These are phyloP conservation scores for Tilletia indica DNA, from an alignment of 1,284 basidiomycete genomes.

Conservation along the genomic window DNA sequence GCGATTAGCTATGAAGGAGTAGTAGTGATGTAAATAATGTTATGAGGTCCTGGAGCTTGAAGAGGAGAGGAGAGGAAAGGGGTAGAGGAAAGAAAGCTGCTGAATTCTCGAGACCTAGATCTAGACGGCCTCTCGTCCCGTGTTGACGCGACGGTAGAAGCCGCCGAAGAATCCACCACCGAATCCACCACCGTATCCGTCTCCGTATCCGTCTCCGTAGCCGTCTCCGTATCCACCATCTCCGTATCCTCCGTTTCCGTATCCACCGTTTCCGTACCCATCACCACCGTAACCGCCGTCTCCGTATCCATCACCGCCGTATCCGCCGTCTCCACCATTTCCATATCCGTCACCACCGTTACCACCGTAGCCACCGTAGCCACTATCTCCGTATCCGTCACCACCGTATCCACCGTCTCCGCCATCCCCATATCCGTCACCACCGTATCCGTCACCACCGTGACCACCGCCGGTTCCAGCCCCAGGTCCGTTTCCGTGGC, in stretches of 20 bases:
- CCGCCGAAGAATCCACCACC: neutral
- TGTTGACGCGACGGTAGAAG: neutral
- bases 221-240: neutral
- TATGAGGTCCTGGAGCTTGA: no score
- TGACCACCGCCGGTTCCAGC: neutral
- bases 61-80: no score
- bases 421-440: neutral
- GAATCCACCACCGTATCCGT: neutral
- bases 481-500: no score
- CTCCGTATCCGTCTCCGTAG: neutral
- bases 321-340: neutral
- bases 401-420: neutral
- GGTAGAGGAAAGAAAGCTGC: no score
- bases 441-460: neutral
- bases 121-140: neutral
- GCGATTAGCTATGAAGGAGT: no score
- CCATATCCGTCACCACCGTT: neutral
- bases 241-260: neutral
- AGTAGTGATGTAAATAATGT: no score
- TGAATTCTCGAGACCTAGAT: neutral
- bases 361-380: neutral
- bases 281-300: neutral
- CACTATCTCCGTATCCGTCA: neutral
- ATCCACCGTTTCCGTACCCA: neutral
- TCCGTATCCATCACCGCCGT: neutral